Base-by-base conservation (phyloP, 2,329 filamentous ascomycete genomes). In the Penicillium vulpinum region DNA sequence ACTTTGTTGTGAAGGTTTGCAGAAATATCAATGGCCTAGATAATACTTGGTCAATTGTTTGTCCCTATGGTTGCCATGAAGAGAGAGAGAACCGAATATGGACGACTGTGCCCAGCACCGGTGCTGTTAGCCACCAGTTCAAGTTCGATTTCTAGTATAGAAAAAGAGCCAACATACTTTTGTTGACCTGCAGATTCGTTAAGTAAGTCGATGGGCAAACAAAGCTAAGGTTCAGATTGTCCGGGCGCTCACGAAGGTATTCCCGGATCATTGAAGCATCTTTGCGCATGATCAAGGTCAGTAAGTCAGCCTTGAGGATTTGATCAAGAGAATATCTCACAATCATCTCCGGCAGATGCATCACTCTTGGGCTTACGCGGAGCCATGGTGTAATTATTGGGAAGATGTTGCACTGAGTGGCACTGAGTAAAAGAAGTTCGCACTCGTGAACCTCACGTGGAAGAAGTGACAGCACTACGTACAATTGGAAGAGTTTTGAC, bases 1-100 rank as follows among this genome's bases (percentile, higher is more conserved):
- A 85, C 81, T 59, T 80, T 82, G 63, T 85, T 85, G 66, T 85
- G 83, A 39, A 88, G 74, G 70, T 88, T 87, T 13, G 80, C 76
- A 53, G 82, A 85, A 40, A 87, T 75, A 46, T 88, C 85, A 44
- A 79, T 83, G 3, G 81, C 80, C 80, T 78, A 24, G 24, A n/a
- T 39, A 13, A 21, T 28, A 11, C 26, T 40, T 29, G 40, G 5
- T 57, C 35, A 52, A 13, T 9, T n/a, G 33, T 11, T 5, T 33
- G n/a, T 41, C 10, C 11, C 10, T 22, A 16, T 1, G 21, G 15
- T 6, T 22, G 24, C 11, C 1, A 13, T n/a, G 31, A 11, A 13
- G 16, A 36, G 13, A 22, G 22, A 33, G 21, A 75, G 54, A 64
- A 82, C 81, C 13, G 81, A 84, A 65, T 83, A 83, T 3, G 81